A percentile compares a stretch with the other conserved stretches of the same genome.
phyloP scores from a whole-genome alignment of 768 basidiomycete genomes.

The Fibroporia radiculosa region DNA sequence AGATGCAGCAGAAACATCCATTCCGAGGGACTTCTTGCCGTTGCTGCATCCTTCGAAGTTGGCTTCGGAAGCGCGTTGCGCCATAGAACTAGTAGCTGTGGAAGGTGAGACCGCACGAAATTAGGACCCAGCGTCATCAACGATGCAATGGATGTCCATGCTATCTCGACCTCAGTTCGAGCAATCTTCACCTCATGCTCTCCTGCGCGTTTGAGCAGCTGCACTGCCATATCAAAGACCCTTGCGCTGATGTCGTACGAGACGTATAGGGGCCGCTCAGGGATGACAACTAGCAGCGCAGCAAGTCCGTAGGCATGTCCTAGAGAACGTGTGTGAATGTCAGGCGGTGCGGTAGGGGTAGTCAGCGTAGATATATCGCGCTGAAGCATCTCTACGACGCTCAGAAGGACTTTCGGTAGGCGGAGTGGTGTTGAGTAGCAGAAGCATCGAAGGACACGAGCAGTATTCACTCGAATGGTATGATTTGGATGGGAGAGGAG shows the following conservation, averaged over 20 bases:
- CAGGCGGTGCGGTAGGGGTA: slow-evolving; percentile 63
- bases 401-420: slow-evolving; percentile 70
- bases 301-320: slow-evolving; percentile 91
- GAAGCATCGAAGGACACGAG: slow-evolving; percentile 86
- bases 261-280: slow-evolving; percentile 84
- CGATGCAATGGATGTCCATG: slow-evolving; percentile 88
- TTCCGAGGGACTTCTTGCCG: slow-evolving; percentile 62
- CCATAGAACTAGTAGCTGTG: slow-evolving; percentile 94
- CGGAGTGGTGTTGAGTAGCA: slow-evolving; percentile 85
- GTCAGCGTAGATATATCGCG: slow-evolving; percentile 71
- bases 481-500: slow-evolving; percentile 84
- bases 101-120: slow-evolving; percentile 88
- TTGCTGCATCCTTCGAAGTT: slow-evolving; percentile 73
- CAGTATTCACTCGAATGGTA: slow-evolving; percentile 76
- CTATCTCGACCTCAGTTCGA: slow-evolving; percentile 81
- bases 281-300: slow-evolving; percentile 78
- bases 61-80: slow-evolving; percentile 95
- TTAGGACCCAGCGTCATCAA: slow-evolving; percentile 90
- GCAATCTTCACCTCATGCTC: slow-evolving; percentile 86
- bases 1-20: slow-evolving; percentile 91
- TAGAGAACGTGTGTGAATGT: slow-evolving; percentile 62
- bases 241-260: slow-evolving; percentile 90
- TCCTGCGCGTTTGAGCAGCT: slow-evolving; percentile 82
- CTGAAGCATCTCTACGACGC: slow-evolving; percentile 73
- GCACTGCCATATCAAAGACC: slow-evolving; percentile 85